phyloP scores from a whole-genome alignment of 1,284 basidiomycete genomes.

The Phaffia rhodozyma region DNA sequence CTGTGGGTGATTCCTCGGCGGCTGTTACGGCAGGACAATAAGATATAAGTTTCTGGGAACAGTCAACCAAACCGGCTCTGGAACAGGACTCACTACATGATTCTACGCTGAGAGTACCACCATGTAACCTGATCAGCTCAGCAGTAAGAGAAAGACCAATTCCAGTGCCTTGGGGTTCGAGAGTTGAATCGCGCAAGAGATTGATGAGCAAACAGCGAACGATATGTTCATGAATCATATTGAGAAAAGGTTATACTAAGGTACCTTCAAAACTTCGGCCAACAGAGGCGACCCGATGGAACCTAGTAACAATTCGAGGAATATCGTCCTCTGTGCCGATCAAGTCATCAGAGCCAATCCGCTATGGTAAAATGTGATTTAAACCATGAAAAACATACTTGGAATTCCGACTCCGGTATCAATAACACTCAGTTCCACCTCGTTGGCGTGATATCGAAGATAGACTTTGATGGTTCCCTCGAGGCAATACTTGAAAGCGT shows the following conservation, averaged over 20 bases:
- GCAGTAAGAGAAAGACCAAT: slow-evolving; percentile 30
- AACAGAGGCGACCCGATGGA: neutral
- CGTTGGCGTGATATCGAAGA: slow-evolving; percentile 5
- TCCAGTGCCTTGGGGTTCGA: too few species aligned
- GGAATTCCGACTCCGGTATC: slow-evolving; percentile 26
- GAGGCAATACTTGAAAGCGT: slow-evolving; percentile 23
- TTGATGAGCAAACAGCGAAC: too few species aligned
- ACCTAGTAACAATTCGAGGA: too few species aligned
- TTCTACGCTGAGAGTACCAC: slow-evolving; percentile 25
- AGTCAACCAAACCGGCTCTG: too few species aligned
- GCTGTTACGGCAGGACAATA: neutral
- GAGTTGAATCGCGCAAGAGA: too few species aligned
- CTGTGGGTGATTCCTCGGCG: neutral
- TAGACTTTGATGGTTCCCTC: slow-evolving; percentile 22
- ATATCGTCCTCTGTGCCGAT: too few species aligned
- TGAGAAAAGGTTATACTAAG: too few species aligned
- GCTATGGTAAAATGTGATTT: neutral
- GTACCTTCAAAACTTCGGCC: neutral
- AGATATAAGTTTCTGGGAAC: too few species aligned
- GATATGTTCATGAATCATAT: too few species aligned
- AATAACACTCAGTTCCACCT: slow-evolving; percentile 10
- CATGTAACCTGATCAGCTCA: slow-evolving; percentile 38
- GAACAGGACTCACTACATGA: neutral
- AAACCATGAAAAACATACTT: neutral
- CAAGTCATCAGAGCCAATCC: too few species aligned